Conservation (phyloP, 352 stramenopile genomes). For the Hyaloperonospora brassicae region DNA sequence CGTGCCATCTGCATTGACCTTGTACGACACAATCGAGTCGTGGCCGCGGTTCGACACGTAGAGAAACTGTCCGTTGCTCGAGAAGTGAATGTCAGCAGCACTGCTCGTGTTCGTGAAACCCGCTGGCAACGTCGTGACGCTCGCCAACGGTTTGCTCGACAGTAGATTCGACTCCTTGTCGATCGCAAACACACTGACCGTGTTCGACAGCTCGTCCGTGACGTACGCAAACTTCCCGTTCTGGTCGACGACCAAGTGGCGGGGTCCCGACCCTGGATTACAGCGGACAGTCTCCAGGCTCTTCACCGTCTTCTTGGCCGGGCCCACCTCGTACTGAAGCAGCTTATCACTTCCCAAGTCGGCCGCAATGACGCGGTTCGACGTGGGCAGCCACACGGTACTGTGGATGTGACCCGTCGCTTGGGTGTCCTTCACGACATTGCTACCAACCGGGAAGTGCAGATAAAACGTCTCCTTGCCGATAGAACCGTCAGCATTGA, state of each 20-base stretch:
- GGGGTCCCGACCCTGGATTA: constrained; percentile 38
- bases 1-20: constrained; percentile 25
- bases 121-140: constrained; percentile 45
- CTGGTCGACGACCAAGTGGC: constrained; percentile 54
- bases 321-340: constrained; percentile 39
- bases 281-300: constrained; percentile 17
- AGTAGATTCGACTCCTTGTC: constrained; percentile 25
- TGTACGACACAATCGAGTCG: constrained; percentile 53
- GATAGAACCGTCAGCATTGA: constrained; percentile 42
- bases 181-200: constrained; percentile 42
- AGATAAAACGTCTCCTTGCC: constrained; percentile 28
- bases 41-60: constrained; percentile 63
- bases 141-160: constrained; percentile 26
- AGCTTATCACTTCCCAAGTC: constrained; percentile 62
- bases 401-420: constrained; percentile 55
- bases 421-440: constrained; percentile 32
- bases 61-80: constrained; percentile 43
- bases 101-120: constrained; percentile 23
- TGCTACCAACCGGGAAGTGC: constrained; percentile 32
- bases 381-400: constrained; percentile 46
- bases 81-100: constrained; percentile 48
- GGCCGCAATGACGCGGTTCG: constrained; percentile 33
- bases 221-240: constrained; percentile 46
- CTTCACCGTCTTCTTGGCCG: constrained; percentile 29
- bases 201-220: constrained; percentile 54